Evolutionary conservation across 805 yeast genomes (phyloP).

Genomic region (Hanseniaspora thailandica): DNA sequence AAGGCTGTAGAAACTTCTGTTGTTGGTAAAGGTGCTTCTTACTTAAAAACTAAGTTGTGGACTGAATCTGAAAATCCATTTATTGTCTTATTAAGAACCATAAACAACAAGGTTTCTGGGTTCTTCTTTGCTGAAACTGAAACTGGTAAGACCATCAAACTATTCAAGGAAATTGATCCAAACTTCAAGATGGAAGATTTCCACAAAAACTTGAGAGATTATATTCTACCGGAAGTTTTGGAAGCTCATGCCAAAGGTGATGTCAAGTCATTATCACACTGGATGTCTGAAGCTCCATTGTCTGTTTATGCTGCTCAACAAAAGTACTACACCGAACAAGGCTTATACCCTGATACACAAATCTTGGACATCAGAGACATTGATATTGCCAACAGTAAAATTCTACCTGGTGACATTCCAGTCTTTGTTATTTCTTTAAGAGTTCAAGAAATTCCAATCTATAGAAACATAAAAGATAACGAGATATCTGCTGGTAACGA

Average conservation of each 20-base stretch:
- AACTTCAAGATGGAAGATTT: constrained; percentile 68
- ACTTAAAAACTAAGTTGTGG: constrained; percentile 56
- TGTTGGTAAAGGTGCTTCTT: constrained; percentile 52
- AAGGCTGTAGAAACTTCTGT: constrained; percentile 45
- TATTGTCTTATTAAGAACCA: constrained; percentile 65
- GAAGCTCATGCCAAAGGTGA: constrained; percentile 94
- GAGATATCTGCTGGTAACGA: constrained; percentile 93
- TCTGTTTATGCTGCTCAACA: constrained; percentile 90
- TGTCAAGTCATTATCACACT: constrained; percentile 62
- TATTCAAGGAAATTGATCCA: constrained; percentile 84
- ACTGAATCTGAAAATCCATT: constrained; percentile 92
- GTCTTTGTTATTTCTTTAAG: constrained; percentile 88
- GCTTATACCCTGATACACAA: constrained; percentile 78
- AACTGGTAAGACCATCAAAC: constrained; percentile 78
- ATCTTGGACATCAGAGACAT: constrained; percentile 92
- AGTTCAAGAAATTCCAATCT: constrained; percentile 89
- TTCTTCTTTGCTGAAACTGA: constrained; percentile 87
- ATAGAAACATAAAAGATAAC: constrained; percentile 80
- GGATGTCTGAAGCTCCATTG: constrained; percentile 96
- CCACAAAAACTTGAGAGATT: constrained; percentile 74
- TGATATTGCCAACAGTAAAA: constrained; percentile 77
- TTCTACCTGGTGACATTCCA: constrained; percentile 83
- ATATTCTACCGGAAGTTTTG: constrained; percentile 84
- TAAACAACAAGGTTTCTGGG: constrained; percentile 69
- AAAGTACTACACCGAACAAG: constrained; percentile 84